These are phyloP conservation scores for Xylariaceae sp. DNA, from an alignment of 2,329 filamentous ascomycete species.

Conservation along the genomic window DNA sequence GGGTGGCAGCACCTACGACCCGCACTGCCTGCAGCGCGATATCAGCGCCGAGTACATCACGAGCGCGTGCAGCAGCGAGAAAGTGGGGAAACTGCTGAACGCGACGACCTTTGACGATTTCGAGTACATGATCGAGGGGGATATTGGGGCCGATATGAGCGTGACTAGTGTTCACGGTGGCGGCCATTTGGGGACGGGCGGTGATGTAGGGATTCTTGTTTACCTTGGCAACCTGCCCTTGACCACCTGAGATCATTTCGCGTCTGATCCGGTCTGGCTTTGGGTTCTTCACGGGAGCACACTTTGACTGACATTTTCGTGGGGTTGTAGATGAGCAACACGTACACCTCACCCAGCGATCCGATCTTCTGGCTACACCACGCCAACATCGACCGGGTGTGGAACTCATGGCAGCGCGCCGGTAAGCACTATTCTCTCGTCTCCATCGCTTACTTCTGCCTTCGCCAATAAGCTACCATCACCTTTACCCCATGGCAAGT, in stretches of 20 bases:
- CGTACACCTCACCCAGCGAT: neutral
- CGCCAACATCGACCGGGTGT: neutral
- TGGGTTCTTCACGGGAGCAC: no score
- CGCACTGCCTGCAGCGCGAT: neutral
- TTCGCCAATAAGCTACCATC: no score
- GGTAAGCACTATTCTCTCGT: no score
- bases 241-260: no score
- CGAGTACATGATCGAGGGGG: neutral
- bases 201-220: neutral
- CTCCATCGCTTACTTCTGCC: no score
- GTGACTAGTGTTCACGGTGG: neutral
- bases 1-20: neutral
- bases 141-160: neutral
- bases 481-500: no score
- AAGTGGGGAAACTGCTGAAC: neutral
- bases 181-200: neutral
- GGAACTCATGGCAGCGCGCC: neutral
- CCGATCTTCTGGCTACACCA: neutral
- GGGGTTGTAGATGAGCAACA: neutral
- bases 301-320: no score
- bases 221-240: no score
- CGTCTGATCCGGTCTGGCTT: no score
- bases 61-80: neutral
- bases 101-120: neutral
- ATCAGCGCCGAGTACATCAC: neutral